Evolutionary conservation across 805 yeast genomes (phyloP), one percentile per base, ranked within the genome.

Genomic region (Wickerhamomyces mucosus): DNA sequence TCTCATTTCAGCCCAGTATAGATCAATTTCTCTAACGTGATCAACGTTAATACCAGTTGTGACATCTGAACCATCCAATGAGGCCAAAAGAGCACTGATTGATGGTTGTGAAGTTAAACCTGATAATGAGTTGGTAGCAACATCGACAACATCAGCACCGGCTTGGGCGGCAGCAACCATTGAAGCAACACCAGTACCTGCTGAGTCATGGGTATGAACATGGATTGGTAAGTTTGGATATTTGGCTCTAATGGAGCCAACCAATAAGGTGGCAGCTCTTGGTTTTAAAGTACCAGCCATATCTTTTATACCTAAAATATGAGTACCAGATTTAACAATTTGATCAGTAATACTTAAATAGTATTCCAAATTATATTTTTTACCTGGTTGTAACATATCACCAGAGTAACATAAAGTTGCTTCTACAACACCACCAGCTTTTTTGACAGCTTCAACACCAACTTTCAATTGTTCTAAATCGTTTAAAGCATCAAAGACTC

Each of bases 251-350:
- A 92, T 75, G 18, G 83, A 65, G 38, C 88, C 75, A 47, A 92
- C 72, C 55, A 92, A 75, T 33, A 78, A 45, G 29, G 69, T 74
- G 27, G 98, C 98, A 39, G 98, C 98, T 38, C 74, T 66, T 39
- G 99, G 98, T 62, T 89, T 88, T 66, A 92, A 60, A 43, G 97
- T 89, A 67, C 99, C 99, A 36, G 99, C 99, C 99, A 92, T 92
- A 65, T 92, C 99, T 65, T 92, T 92, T 56, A 92, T 92, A 64
- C 97, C 98, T 48, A 92, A 69, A 50, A 92, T 72, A 60, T 92
- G 98, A 31, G 97, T 89, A 50, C 99, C 99, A 84, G 88, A 77
- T 39, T 63, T 67, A 37, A 92, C 96, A 51, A 92, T 77, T 51
- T 78, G 65, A 43, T 79, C 94, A 39, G 83, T 86, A 36, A 89